These are phyloP conservation scores for Lanzia echinophila DNA, from an alignment of 2,329 filamentous ascomycete genomes.

Conservation along the genomic window DNA sequence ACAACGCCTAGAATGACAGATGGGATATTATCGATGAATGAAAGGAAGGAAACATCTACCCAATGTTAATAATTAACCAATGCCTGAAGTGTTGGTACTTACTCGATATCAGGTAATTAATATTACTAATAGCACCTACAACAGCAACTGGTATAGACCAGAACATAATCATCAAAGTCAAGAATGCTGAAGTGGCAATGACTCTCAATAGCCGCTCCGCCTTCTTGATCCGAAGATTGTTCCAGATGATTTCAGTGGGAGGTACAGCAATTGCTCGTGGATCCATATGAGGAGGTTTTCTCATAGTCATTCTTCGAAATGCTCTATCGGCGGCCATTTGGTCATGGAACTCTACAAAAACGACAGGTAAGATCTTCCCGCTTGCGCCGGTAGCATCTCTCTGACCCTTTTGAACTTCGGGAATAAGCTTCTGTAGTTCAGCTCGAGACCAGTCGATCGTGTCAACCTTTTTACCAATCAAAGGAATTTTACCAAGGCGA, in stretches of 20 bases:
- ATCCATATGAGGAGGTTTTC: slow-evolving; percentile 75
- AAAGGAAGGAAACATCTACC: slow-evolving; percentile 59
- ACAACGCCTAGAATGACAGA: slow-evolving; percentile 69
- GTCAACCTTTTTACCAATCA: slow-evolving; percentile 84
- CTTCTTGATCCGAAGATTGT: slow-evolving; percentile 75
- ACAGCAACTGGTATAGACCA: slow-evolving; percentile 72
- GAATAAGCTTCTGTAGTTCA: slow-evolving; percentile 69
- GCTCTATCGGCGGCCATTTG: slow-evolving; percentile 82
- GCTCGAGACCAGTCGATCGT: slow-evolving; percentile 84
- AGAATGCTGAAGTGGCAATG: slow-evolving; percentile 62
- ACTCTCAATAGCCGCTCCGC: slow-evolving; percentile 74
- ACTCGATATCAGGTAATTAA: slow-evolving; percentile 67
- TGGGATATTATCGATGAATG: slow-evolving; percentile 69
- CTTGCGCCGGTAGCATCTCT: slow-evolving; percentile 58
- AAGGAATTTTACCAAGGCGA: slow-evolving; percentile 57
- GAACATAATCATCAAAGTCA: slow-evolving; percentile 76
- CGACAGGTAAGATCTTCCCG: slow-evolving; percentile 52
- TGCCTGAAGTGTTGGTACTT: no score
- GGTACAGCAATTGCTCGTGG: slow-evolving; percentile 78
- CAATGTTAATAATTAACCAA: no score
- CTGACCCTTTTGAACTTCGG: slow-evolving; percentile 63
- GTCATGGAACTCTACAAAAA: slow-evolving; percentile 84
- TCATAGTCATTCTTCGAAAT: slow-evolving; percentile 80
- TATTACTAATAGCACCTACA: slow-evolving; percentile 81
- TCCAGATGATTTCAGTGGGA: slow-evolving; percentile 83